A percentile compares a stretch with the other conserved stretches of the same genome.
Evolutionary conservation across 345 rosid species (phyloP).

Genomic region (Gossypium mustelinum): DNA sequence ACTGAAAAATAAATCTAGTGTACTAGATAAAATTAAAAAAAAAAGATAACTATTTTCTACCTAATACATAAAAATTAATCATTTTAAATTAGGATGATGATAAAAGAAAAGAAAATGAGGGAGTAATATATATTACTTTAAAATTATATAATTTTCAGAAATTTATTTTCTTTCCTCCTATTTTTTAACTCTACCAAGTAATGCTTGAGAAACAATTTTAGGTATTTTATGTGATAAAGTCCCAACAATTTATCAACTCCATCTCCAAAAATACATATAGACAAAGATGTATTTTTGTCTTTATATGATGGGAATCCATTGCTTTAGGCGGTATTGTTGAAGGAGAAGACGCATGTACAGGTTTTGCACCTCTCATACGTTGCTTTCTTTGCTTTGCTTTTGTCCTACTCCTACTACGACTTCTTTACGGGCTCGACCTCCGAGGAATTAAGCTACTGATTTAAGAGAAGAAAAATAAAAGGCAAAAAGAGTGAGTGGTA

Average conservation of each 20-base stretch:
- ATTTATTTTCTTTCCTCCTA: no score
- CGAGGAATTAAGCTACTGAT: slow-evolving; percentile 24
- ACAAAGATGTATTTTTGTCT: not conserved
- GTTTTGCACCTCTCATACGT: slow-evolving; percentile 3
- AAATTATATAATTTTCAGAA: no score
- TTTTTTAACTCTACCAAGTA: no score
- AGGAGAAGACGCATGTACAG: not conserved
- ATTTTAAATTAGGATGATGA: no score
- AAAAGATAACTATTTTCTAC: no score
- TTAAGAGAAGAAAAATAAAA: slow-evolving; percentile 11
- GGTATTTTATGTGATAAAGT: not conserved
- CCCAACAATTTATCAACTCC: not conserved
- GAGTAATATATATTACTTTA: no score
- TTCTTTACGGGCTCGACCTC: slow-evolving; percentile 28
- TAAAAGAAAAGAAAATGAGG: no score
- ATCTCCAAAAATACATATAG: no score
- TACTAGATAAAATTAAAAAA: no score
- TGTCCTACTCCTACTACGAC: not conserved
- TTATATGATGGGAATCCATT: not conserved
- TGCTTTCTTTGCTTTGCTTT: slow-evolving; percentile 24
- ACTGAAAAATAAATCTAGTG: no score
- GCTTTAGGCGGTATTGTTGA: not conserved
- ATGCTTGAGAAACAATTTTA: not conserved
- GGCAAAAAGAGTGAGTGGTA: not conserved
- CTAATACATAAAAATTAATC: no score